Conservation (phyloP, 208 protist species). For the Crithidia bombi region DNA sequence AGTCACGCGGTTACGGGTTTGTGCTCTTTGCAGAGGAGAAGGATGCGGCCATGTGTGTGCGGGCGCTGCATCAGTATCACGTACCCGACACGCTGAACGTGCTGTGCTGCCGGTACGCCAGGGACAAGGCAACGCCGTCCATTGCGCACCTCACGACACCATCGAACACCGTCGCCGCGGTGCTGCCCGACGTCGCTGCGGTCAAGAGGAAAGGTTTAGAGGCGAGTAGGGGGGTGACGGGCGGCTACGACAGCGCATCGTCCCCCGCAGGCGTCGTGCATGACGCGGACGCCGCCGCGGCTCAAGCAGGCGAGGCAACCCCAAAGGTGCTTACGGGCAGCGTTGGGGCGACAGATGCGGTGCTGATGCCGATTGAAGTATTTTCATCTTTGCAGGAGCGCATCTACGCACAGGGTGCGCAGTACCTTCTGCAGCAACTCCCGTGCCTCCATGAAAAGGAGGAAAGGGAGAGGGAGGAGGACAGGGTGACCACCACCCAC, state of each 20-base stretch:
- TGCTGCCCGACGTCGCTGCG: not conserved
- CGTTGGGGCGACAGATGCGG: not conserved
- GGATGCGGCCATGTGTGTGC: conserved; percentile 50
- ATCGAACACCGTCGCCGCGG: not conserved
- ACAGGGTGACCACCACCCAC: no score
- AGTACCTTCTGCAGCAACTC: conserved; percentile 7
- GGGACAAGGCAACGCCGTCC: conserved; percentile 59
- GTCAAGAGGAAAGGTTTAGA: no score
- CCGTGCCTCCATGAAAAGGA: not conserved
- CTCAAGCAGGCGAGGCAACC: not conserved
- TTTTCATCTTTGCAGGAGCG: conserved; percentile 28
- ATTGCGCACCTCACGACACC: conserved; percentile 33
- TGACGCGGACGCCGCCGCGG: not conserved
- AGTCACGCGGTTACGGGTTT: conserved; percentile 69
- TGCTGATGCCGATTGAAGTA: conserved; percentile 32
- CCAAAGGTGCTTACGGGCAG: not conserved
- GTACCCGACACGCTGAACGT: conserved; percentile 29
- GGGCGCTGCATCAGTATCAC: conserved; percentile 23
- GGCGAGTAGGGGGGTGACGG: no score
- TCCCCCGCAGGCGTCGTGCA: no score
- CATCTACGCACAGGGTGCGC: conserved; percentile 5
- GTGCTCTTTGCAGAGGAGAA: conserved; percentile 57
- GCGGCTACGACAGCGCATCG: no score
- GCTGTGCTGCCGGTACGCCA: conserved; percentile 59
- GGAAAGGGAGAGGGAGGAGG: no score